Evolutionary conservation across 768 basidiomycete genomes (phyloP).

Genomic region (Boletales sp.): DNA sequence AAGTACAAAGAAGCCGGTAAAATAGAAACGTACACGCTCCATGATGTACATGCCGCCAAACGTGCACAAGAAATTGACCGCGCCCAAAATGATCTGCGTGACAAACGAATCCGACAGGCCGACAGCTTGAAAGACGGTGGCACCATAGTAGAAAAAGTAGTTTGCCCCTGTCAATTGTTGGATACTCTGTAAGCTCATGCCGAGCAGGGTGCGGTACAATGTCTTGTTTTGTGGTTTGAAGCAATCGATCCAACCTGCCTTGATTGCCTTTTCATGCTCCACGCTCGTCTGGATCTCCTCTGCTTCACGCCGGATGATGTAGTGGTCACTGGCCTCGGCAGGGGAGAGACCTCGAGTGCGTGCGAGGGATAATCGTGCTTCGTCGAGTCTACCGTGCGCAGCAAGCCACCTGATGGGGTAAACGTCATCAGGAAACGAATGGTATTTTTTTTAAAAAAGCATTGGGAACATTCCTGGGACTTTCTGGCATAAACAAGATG

Average conservation of each 20-base stretch:
- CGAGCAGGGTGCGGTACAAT: slow-evolving; percentile 60
- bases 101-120: slow-evolving; percentile 65
- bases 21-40: slow-evolving; percentile 45
- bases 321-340: slow-evolving; percentile 37
- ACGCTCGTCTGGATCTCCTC: slow-evolving; percentile 54
- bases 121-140: slow-evolving; percentile 64
- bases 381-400: slow-evolving; percentile 41
- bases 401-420: slow-evolving; percentile 50
- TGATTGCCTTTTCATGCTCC: slow-evolving; percentile 44
- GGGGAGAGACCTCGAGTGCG: slow-evolving; percentile 45
- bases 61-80: slow-evolving; percentile 68
- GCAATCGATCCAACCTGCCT: slow-evolving; percentile 65
- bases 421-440: background rate
- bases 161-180: slow-evolving; percentile 74
- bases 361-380: slow-evolving; percentile 48
- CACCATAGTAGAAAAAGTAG: slow-evolving; percentile 67
- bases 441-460: background rate
- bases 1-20: background rate
- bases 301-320: slow-evolving; percentile 44
- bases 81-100: slow-evolving; percentile 73
- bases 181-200: slow-evolving; percentile 63
- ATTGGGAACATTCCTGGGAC: slow-evolving; percentile 39
- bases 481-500: slow-evolving; percentile 70
- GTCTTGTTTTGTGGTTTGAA: slow-evolving; percentile 55
- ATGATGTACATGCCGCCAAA: slow-evolving; percentile 73